phyloP scores from a whole-genome alignment of 2,329 filamentous ascomycete species.

The Fusarium musae region DNA sequence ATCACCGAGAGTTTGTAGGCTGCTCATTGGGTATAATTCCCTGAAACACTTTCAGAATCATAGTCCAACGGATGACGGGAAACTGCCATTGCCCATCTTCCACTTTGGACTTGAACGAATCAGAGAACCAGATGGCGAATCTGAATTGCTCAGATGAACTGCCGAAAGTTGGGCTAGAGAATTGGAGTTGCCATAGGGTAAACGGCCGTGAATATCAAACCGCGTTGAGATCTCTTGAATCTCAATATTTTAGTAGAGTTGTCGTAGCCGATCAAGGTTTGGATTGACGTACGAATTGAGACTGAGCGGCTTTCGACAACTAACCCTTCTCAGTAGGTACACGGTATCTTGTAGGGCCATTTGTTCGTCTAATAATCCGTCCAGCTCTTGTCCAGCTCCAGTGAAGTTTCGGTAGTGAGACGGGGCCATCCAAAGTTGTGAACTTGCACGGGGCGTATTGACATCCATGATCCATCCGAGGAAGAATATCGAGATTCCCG shows the following conservation, averaged over 20 bases:
- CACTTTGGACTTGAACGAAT: not conserved
- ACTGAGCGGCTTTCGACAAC: too few relatives aligned
- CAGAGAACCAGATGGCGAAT: not conserved
- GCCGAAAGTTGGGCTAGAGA: not conserved
- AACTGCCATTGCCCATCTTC: not conserved
- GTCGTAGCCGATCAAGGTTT: accelerated
- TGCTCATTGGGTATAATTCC: not conserved
- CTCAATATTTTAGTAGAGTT: accelerated
- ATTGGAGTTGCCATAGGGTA: not conserved
- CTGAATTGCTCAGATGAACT: not conserved
- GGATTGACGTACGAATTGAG: not conserved
- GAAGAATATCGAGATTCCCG: not conserved
- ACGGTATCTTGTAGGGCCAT: too few relatives aligned
- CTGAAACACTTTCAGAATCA: not conserved
- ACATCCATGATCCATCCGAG: too few relatives aligned
- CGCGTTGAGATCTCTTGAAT: not conserved
- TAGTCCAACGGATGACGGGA: not conserved
- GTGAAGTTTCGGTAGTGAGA: too few relatives aligned
- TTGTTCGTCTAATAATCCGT: not conserved
- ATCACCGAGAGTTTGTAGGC: not conserved
- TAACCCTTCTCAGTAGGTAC: not conserved
- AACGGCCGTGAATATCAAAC: accelerated
- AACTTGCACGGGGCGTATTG: not conserved
- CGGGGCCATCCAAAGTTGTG: not conserved
- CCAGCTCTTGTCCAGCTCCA: accelerated